phyloP scores from a whole-genome alignment of 176 grass and related monocot species.

The Leersia perrieri region DNA sequence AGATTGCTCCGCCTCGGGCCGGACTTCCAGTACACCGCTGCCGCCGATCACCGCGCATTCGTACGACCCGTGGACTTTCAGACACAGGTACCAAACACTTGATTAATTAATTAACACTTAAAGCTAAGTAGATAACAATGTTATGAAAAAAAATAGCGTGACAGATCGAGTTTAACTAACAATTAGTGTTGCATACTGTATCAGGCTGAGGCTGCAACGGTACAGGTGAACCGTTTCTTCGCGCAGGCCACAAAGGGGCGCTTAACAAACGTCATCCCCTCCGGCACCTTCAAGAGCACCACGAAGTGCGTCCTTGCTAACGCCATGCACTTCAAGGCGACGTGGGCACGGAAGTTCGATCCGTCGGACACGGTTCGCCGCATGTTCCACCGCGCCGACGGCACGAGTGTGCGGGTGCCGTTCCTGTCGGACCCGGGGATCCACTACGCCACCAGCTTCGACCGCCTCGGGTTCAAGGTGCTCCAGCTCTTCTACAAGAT shows the following conservation, averaged over 20 bases:
- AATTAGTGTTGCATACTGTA: not conserved
- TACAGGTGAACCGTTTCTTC: constrained; percentile 8
- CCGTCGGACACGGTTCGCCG: not conserved
- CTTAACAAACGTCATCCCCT: not conserved
- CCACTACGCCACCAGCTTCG: constrained; percentile 19
- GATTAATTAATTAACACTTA: too few species aligned
- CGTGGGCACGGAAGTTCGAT: constrained; percentile 23
- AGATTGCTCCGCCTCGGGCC: not conserved
- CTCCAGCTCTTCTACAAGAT: constrained; percentile 34
- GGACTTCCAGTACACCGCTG: constrained; percentile 12
- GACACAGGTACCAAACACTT: not conserved
- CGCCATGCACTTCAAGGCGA: constrained; percentile 41
- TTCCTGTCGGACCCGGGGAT: not conserved
- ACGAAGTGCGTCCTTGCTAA: constrained; percentile 20
- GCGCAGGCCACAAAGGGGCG: not conserved
- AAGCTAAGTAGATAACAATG: not conserved
- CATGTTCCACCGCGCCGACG: not conserved
- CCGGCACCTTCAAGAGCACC: not conserved
- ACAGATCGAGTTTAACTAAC: not conserved
- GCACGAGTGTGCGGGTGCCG: not conserved
- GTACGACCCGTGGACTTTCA: not conserved
- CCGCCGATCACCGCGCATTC: not conserved
- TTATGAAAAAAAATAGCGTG: not conserved
- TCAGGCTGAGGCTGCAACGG: not conserved
- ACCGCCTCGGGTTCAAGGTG: constrained; percentile 24